These are phyloP conservation scores for Aureobasidium melanogenum DNA, from an alignment of 2,329 filamentous ascomycete genomes.

Conservation along the genomic window DNA sequence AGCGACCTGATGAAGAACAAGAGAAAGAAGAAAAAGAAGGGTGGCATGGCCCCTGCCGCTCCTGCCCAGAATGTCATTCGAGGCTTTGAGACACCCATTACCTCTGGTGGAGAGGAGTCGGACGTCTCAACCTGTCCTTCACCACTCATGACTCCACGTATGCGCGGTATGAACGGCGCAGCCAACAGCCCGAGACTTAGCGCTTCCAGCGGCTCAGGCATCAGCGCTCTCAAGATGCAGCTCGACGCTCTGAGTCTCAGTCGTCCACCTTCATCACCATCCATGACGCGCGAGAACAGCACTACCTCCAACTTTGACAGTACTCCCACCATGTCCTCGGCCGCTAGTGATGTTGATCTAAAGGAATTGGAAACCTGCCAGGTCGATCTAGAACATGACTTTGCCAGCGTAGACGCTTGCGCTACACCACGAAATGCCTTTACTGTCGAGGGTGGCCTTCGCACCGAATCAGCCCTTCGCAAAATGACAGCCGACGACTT, in stretches of 20 bases:
- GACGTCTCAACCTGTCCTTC: constrained; percentile 36
- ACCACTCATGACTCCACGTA: constrained; percentile 22
- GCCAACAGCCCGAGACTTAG: constrained; percentile 39
- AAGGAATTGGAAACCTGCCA: constrained; percentile 79
- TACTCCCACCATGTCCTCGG: constrained; percentile 42
- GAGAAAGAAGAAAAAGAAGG: constrained; percentile 31
- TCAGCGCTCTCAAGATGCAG: constrained; percentile 73
- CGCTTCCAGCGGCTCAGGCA: constrained; percentile 45
- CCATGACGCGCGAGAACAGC: constrained; percentile 30
- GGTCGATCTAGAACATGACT: constrained; percentile 75
- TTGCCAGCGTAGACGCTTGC: constrained; percentile 55
- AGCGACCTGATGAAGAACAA: constrained; percentile 28
- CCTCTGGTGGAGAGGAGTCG: constrained; percentile 48
- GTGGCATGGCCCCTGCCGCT: constrained; percentile 26
- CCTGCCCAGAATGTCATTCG: constrained; percentile 34
- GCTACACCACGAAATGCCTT: constrained; percentile 26
- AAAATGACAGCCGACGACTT: constrained; percentile 95
- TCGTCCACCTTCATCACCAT: constrained; percentile 45
- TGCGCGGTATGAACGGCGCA: constrained; percentile 38
- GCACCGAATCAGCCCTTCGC: constrained; percentile 43
- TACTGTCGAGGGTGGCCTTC: constrained; percentile 48
- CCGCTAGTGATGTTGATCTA: constrained; percentile 54
- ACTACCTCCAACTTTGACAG: constrained; percentile 31
- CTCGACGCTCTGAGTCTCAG: constrained; percentile 69
- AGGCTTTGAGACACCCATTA: constrained; percentile 43